These are phyloP conservation scores for Singerocomus rubriflavus DNA, from an alignment of 1,284 basidiomycete species.

Conservation along the genomic window DNA sequence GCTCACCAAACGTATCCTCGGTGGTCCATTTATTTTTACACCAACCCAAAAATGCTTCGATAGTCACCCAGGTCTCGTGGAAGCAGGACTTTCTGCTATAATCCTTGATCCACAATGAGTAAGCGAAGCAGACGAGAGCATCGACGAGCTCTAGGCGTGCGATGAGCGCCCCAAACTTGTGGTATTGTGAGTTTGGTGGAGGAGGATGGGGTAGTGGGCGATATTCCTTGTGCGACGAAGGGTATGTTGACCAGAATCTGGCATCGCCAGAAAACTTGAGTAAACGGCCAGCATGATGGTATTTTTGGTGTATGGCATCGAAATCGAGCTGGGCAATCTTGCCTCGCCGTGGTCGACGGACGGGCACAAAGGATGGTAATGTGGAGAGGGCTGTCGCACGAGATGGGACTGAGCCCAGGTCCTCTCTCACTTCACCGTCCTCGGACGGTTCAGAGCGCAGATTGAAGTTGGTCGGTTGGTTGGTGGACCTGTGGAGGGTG, in stretches of 20 bases:
- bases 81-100: slow-evolving; percentile 49
- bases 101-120: slow-evolving; percentile 69
- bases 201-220: slow-evolving; percentile 60
- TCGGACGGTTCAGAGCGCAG: slow-evolving; percentile 51
- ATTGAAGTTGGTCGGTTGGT: slow-evolving; percentile 28
- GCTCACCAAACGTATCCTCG: slow-evolving; percentile 59
- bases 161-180: slow-evolving; percentile 66
- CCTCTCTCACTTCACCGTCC: slow-evolving; percentile 55
- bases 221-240: slow-evolving; percentile 60
- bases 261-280: slow-evolving; percentile 76
- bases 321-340: slow-evolving; percentile 42
- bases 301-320: slow-evolving; percentile 59
- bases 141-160: slow-evolving; percentile 73
- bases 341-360: slow-evolving; percentile 62
- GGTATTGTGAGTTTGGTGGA: slow-evolving; percentile 59
- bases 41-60: slow-evolving; percentile 60
- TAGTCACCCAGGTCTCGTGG: slow-evolving; percentile 58
- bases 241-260: slow-evolving; percentile 69
- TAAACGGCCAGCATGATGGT: slow-evolving; percentile 56
- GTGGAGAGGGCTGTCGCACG: slow-evolving; percentile 33
- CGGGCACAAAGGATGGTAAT: slow-evolving; percentile 49
- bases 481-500: slow-evolving; percentile 29
- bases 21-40: slow-evolving; percentile 64
- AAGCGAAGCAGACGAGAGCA: slow-evolving; percentile 70
- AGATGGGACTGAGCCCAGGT: slow-evolving; percentile 27